A percentile compares a stretch with the other conserved stretches of the same genome.
phyloP scores from a whole-genome alignment of 257 asterid genomes.

The Nicotiana knightiana region DNA sequence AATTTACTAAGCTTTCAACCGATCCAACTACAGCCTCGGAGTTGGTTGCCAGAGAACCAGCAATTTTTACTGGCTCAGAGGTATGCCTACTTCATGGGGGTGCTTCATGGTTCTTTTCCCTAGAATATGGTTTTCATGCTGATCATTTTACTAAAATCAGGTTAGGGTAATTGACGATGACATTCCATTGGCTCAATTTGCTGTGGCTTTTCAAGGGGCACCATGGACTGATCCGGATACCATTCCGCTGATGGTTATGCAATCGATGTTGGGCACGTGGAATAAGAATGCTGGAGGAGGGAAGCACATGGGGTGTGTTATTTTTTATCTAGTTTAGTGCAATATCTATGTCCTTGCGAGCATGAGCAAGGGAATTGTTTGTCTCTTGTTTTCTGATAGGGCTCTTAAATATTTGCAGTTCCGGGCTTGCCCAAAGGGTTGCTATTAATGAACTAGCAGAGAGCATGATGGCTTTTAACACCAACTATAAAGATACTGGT shows the following conservation, averaged over 20 bases:
- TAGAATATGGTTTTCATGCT: slow-evolving; percentile 4
- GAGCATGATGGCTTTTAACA: slow-evolving; percentile 87
- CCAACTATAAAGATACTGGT: slow-evolving; percentile 88
- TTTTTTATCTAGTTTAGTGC: neutral
- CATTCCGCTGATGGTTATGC: slow-evolving; percentile 83
- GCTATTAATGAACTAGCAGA: slow-evolving; percentile 76
- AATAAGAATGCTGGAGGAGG: slow-evolving; percentile 67
- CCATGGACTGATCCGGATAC: slow-evolving; percentile 94
- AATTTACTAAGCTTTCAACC: slow-evolving; percentile 59
- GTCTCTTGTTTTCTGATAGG: slow-evolving; percentile 4
- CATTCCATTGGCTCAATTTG: slow-evolving; percentile 69
- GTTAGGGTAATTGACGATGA: slow-evolving; percentile 80
- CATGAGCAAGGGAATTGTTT: neutral
- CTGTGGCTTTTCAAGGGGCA: slow-evolving; percentile 89
- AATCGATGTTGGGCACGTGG: slow-evolving; percentile 82
- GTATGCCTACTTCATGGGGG: slow-evolving; percentile 30
- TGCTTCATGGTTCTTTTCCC: slow-evolving; percentile 6
- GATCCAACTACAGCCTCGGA: slow-evolving; percentile 53
- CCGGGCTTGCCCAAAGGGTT: slow-evolving; percentile 65
- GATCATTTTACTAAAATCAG: slow-evolving; percentile 26
- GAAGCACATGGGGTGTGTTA: slow-evolving; percentile 79
- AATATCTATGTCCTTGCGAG: neutral
- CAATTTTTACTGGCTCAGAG: slow-evolving; percentile 89
- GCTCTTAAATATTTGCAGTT: slow-evolving; percentile 38
- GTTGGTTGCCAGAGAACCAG: slow-evolving; percentile 63